Conservation (phyloP, 2,329 filamentous ascomycete genomes). For the Calcarisporium arbuscula region DNA sequence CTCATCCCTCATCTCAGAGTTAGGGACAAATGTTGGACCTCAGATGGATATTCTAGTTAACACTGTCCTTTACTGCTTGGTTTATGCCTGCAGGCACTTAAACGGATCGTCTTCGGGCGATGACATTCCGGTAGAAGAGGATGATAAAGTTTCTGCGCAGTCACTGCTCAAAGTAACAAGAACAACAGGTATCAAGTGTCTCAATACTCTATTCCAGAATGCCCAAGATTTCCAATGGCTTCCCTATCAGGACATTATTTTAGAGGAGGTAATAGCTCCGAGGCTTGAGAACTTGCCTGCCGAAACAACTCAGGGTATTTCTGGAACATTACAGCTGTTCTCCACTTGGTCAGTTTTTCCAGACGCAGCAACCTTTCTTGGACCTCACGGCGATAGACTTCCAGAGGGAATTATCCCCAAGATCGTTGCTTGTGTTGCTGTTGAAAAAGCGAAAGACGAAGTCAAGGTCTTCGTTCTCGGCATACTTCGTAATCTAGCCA, state of each 20-base stretch:
- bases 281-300: slow-evolving; percentile 70
- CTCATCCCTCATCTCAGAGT: slow-evolving; percentile 75
- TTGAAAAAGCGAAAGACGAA: slow-evolving; percentile 73
- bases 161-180: slow-evolving; percentile 62
- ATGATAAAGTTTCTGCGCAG: slow-evolving; percentile 36
- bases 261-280: slow-evolving; percentile 69
- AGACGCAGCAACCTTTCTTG: slow-evolving; percentile 62
- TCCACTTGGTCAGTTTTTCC: slow-evolving; percentile 70
- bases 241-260: slow-evolving; percentile 62
- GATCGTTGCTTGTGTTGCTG: slow-evolving; percentile 64
- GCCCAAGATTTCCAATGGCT: slow-evolving; percentile 66
- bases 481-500: slow-evolving; percentile 65
- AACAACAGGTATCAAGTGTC: slow-evolving; percentile 72
- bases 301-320: slow-evolving; percentile 87
- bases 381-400: slow-evolving; percentile 28
- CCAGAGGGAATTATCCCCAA: slow-evolving; percentile 61
- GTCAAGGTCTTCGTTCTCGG: slow-evolving; percentile 78
- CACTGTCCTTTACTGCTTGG: slow-evolving; percentile 73
- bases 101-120: slow-evolving; percentile 27
- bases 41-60: slow-evolving; percentile 67
- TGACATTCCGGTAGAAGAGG: slow-evolving; percentile 30
- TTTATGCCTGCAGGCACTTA: slow-evolving; percentile 60
- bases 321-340: slow-evolving; percentile 73
- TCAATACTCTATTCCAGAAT: slow-evolving; percentile 71
- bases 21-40: slow-evolving; percentile 65